A percentile compares a stretch with the other conserved stretches of the same genome.
phyloP scores from a whole-genome alignment of 2,329 filamentous ascomycete genomes.

The Periconia digitata region DNA sequence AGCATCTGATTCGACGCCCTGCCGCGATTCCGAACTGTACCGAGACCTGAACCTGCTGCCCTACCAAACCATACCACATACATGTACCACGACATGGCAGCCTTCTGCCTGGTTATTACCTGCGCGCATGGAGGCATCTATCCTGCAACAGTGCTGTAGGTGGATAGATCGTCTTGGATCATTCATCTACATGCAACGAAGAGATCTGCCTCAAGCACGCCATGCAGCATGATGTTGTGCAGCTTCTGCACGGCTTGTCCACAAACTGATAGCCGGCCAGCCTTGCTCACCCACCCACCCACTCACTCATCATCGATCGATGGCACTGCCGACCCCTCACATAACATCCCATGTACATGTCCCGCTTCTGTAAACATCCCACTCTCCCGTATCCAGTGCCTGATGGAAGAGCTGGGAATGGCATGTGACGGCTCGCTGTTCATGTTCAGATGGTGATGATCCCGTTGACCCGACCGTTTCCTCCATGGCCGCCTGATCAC shows the following conservation, averaged over 20 bases:
- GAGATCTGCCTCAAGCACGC: no score
- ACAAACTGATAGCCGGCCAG: conserved; percentile 5
- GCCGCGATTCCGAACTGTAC: conserved; percentile 1
- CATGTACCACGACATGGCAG: background rate
- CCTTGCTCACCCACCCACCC: conserved; percentile 6
- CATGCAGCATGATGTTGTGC: no score
- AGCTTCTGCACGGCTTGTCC: conserved; percentile 26
- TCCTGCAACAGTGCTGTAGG: no score
- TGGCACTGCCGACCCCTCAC: conserved; percentile 16
- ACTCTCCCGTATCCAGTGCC: background rate
- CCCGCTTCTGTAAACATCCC: background rate
- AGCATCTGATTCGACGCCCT: conserved; percentile 23
- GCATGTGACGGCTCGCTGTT: background rate
- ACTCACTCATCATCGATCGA: conserved; percentile 14
- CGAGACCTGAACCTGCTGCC: conserved; percentile 2
- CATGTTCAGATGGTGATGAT: background rate
- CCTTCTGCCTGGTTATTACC: no score
- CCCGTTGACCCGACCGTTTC: background rate
- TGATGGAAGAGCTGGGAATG: no score
- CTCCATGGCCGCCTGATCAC: background rate
- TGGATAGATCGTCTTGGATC: no score
- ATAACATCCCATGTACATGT: background rate
- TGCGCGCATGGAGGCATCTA: no score
- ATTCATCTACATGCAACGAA: no score
- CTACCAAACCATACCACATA: background rate